Percentiles rank a stretch among this genome's conserved stretches.
Conservation (phyloP, 805 yeast species). For the Saccharomyces kudriavzevii region DNA sequence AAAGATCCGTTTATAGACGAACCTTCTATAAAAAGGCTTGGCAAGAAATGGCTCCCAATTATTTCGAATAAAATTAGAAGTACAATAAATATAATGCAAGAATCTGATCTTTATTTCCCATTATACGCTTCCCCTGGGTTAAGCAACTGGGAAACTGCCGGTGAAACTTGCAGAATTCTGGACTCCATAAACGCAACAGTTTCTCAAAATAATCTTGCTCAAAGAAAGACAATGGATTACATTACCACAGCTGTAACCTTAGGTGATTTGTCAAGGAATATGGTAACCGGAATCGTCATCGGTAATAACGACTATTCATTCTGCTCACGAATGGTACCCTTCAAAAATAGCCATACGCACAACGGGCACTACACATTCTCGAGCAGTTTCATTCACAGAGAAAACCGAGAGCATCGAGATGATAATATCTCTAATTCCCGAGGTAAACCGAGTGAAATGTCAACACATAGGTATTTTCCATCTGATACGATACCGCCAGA, state of each 20-base stretch:
- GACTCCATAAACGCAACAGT: slow-evolving; percentile 21
- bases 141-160: slow-evolving; percentile 26
- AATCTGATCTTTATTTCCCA: slow-evolving; percentile 52
- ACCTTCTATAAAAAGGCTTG: background rate
- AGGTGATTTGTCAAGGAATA: slow-evolving; percentile 18
- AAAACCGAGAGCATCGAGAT: background rate
- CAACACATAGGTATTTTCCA: slow-evolving; percentile 18
- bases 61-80: slow-evolving; percentile 37
- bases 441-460: slow-evolving; percentile 3
- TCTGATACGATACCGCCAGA: slow-evolving; percentile 25
- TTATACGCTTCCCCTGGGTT: slow-evolving; percentile 27
- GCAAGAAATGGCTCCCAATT: slow-evolving; percentile 4
- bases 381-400: slow-evolving; percentile 16
- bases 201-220: slow-evolving; percentile 9
- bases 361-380: slow-evolving; percentile 15
- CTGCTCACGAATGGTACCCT: slow-evolving; percentile 11
- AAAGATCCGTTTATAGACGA: slow-evolving; percentile 16
- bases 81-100: slow-evolving; percentile 39
- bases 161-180: slow-evolving; percentile 15
- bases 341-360: slow-evolving; percentile 2
- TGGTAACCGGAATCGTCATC: slow-evolving; percentile 17
- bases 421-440: background rate
- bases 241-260: slow-evolving; percentile 14
- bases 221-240: slow-evolving; percentile 19
- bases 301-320: slow-evolving; percentile 15